phyloP scores from a whole-genome alignment of 768 basidiomycete genomes.

The Amanita molliuscula region DNA sequence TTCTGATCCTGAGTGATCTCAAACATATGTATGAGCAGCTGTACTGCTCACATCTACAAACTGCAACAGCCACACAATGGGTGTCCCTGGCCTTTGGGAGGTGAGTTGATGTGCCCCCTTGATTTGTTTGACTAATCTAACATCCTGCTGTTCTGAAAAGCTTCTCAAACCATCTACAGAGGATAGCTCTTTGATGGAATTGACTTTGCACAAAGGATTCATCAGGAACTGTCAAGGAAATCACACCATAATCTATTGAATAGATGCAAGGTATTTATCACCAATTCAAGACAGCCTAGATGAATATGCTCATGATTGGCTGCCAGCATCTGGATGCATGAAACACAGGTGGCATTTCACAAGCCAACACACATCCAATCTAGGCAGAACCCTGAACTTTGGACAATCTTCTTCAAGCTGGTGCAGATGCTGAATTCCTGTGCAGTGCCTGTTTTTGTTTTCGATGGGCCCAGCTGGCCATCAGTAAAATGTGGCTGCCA shows the following conservation, averaged over 20 bases:
- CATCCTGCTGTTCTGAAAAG: too few relatives aligned
- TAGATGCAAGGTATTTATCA: background rate
- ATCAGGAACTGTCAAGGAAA: background rate
- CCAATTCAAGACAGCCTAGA: background rate
- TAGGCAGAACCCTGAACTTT: background rate
- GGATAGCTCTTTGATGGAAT: too few relatives aligned
- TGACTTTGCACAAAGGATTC: background rate
- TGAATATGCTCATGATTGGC: background rate
- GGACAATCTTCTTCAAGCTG: background rate
- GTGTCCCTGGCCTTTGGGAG: too few relatives aligned
- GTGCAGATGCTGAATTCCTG: conserved; percentile 55
- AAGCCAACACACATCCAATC: background rate
- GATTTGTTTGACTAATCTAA: too few relatives aligned
- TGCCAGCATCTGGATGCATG: background rate
- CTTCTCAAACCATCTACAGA: too few relatives aligned
- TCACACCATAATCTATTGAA: background rate
- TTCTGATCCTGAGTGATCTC: too few relatives aligned
- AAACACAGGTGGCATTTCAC: background rate
- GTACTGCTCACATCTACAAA: too few relatives aligned
- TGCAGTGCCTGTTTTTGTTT: conserved; percentile 82
- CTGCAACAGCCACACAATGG: too few relatives aligned
- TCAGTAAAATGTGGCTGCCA: conserved; percentile 69
- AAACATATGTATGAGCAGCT: too few relatives aligned
- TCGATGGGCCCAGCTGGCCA: conserved; percentile 82
- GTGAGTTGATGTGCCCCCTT: too few relatives aligned